Percentiles rank a stretch among this genome's conserved stretches.
These are phyloP conservation scores for Flaveria ramosissima DNA, from an alignment of 129 eudicot genomes.

Conservation along the genomic window DNA sequence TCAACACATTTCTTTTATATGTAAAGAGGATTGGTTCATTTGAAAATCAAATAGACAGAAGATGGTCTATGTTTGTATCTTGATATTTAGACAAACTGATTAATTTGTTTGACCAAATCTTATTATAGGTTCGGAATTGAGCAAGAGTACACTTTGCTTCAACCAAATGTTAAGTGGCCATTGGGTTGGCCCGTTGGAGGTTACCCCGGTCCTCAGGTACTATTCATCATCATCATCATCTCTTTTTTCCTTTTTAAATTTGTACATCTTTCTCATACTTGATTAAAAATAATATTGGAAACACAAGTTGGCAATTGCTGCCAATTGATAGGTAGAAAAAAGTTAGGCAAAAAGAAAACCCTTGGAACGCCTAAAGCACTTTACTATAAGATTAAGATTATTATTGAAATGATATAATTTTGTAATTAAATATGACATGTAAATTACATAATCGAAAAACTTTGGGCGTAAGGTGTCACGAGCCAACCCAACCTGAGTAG, in stretches of 20 bases:
- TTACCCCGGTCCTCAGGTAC: slow-evolving; percentile 99
- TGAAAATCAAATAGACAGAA: background rate
- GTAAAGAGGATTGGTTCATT: background rate
- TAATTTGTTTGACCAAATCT: slow-evolving; percentile 8
- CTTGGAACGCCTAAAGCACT: no score
- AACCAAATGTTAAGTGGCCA: slow-evolving; percentile 87
- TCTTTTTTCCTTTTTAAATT: background rate
- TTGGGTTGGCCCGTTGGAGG: slow-evolving; percentile 99
- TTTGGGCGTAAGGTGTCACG: background rate
- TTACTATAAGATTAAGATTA: no score
- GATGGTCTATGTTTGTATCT: background rate
- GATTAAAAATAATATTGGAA: background rate
- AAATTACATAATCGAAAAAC: background rate
- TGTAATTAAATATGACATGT: background rate
- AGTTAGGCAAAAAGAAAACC: no score
- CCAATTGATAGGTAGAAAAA: background rate
- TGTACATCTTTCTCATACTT: background rate
- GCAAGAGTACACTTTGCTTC: slow-evolving; percentile 97
- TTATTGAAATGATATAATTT: no score
- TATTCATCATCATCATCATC: background rate
- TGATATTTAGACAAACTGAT: background rate
- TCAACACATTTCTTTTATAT: background rate
- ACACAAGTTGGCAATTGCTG: background rate
- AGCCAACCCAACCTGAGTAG: background rate
- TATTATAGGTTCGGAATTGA: slow-evolving; percentile 84